Conservation (phyloP, 805 yeast genomes). For the Suhomyces faveliae region DNA sequence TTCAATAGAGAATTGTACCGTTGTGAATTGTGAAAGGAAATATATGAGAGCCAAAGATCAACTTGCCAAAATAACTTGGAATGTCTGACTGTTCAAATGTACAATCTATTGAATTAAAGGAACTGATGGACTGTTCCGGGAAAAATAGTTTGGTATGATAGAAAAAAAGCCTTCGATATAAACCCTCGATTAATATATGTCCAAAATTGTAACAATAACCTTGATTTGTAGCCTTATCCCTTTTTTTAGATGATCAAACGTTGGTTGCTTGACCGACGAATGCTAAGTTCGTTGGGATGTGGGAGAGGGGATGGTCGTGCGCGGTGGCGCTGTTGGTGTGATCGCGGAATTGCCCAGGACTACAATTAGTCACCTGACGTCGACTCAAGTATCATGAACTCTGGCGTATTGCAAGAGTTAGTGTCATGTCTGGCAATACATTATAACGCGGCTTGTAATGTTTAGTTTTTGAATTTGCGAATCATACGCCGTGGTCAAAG, state of each 20-base stretch:
- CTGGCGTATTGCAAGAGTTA: neutral
- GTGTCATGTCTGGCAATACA: neutral
- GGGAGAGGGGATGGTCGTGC: slow-evolving; percentile 3
- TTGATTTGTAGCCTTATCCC: neutral
- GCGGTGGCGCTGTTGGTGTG: neutral
- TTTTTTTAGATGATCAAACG: slow-evolving; percentile 1
- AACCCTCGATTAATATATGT: neutral
- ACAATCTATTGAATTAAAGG: neutral
- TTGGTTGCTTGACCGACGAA: slow-evolving; percentile 1
- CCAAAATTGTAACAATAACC: neutral
- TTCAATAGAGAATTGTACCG: slow-evolving; percentile 2
- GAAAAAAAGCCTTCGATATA: neutral
- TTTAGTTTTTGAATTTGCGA: too few species aligned
- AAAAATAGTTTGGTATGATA: neutral
- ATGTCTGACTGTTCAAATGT: neutral
- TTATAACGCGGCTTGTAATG: neutral
- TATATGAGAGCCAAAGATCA: neutral
- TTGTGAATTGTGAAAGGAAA: slow-evolving; percentile 1
- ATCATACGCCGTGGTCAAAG: too few species aligned
- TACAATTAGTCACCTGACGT: neutral
- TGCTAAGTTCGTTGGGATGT: slow-evolving; percentile 3
- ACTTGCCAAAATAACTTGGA: neutral
- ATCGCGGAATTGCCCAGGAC: neutral
- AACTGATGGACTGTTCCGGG: neutral
- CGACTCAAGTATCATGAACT: neutral